Evolutionary conservation across 2,329 filamentous ascomycete species (phyloP).

Genomic region (Pyricularia sp.): DNA sequence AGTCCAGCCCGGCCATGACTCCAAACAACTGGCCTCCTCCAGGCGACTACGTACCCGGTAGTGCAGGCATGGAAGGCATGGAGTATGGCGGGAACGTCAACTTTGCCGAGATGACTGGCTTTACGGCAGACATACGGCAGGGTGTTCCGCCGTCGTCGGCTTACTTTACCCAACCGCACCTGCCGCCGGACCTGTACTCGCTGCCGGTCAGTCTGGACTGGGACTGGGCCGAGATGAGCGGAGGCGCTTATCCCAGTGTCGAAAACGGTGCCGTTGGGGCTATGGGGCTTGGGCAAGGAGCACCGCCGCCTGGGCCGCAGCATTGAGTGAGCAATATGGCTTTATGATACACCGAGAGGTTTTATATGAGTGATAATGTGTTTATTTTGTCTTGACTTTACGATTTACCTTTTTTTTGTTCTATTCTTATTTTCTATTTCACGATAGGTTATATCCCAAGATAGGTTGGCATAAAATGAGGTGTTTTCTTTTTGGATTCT

Average conservation of each 20-base stretch:
- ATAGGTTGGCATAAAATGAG: not conserved
- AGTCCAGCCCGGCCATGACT: conserved; percentile 33
- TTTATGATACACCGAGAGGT: not conserved
- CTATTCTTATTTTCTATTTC: not conserved
- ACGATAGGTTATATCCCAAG: not conserved
- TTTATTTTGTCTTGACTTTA: not conserved
- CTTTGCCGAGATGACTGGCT: conserved; percentile 36
- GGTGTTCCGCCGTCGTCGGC: conserved; percentile 13
- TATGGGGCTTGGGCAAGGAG: not conserved
- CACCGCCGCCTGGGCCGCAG: not conserved
- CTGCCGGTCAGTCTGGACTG: conserved; percentile 95
- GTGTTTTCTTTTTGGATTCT: not conserved
- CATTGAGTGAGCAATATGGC: not conserved
- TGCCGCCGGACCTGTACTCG: conserved; percentile 90
- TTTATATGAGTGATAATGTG: not conserved
- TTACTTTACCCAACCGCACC: conserved; percentile 70
- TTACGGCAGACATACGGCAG: conserved; percentile 22
- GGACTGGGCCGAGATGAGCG: conserved; percentile 64
- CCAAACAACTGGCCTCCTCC: conserved; percentile 31
- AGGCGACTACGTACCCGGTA: conserved; percentile 2
- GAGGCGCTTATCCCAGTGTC: conserved; percentile 53
- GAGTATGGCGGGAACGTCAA: conserved; percentile 23
- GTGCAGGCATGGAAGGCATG: not conserved
- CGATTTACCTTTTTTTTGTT: not conserved
- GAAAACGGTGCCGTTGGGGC: conserved; percentile 48